These are phyloP conservation scores for Brassica napus DNA, from an alignment of 345 rosid genomes.

Conservation along the genomic window DNA sequence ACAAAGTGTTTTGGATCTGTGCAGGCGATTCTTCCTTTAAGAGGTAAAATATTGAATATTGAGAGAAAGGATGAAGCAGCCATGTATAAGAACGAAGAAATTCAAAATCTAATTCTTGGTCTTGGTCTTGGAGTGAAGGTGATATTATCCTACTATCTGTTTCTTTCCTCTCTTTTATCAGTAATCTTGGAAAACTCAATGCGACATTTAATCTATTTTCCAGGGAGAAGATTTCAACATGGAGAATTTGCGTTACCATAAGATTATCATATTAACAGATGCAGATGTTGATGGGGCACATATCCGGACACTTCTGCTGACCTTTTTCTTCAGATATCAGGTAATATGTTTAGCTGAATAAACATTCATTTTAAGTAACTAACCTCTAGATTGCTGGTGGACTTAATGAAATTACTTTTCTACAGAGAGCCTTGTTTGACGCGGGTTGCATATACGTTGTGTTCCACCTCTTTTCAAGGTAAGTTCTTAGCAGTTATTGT, in stretches of 20 bases:
- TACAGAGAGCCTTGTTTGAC: constrained; percentile 85
- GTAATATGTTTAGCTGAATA: constrained; percentile 38
- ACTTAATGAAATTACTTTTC: constrained; percentile 22
- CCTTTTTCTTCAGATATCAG: constrained; percentile 98
- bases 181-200: constrained; percentile 10
- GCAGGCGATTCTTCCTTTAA: constrained; percentile 97
- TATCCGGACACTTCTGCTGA: constrained; percentile 86
- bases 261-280: constrained; percentile 94
- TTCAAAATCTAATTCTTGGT: constrained; percentile 89
- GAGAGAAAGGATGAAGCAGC: constrained; percentile 98
- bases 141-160: no score
- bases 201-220: constrained; percentile 24
- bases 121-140: constrained; percentile 99
- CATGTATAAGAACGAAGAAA: constrained; percentile 97
- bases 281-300: constrained; percentile 99
- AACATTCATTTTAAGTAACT: background rate
- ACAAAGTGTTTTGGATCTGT: constrained; percentile 19
- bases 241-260: constrained; percentile 87
- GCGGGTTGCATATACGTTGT: constrained; percentile 91
- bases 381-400: background rate
- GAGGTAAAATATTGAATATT: constrained; percentile 93
- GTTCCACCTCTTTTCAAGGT: constrained; percentile 99
- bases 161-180: no score
- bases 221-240: constrained; percentile 94
- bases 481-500: constrained; percentile 7